A percentile compares a stretch with the other conserved stretches of the same genome.
These are phyloP conservation scores for Protomyces lactucae-debilis DNA, from an alignment of 1,139 yeast genomes.

Conservation along the genomic window DNA sequence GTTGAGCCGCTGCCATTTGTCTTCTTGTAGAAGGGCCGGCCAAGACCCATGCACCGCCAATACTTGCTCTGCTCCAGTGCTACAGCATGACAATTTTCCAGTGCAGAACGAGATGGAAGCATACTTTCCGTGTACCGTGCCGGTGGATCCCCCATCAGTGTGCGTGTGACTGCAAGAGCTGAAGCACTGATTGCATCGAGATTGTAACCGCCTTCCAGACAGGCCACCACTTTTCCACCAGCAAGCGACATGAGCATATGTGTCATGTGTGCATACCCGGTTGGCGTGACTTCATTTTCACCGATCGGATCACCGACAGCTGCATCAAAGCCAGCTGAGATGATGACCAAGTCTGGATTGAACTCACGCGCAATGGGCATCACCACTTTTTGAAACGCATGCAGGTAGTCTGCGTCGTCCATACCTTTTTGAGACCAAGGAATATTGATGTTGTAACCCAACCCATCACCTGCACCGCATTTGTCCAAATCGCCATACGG, in stretches of 20 bases:
- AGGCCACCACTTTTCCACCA: conserved; percentile 79
- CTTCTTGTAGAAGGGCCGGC: conserved; percentile 38
- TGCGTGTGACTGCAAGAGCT: conserved; percentile 89
- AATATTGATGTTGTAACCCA: conserved; percentile 74
- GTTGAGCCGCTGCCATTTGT: background rate
- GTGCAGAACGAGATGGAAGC: conserved; percentile 61
- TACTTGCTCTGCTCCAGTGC: conserved; percentile 72
- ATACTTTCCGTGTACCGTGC: conserved; percentile 47
- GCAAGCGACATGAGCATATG: conserved; percentile 84
- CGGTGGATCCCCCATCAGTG: conserved; percentile 91
- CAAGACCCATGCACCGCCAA: conserved; percentile 84
- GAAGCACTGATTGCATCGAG: conserved; percentile 83
- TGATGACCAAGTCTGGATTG: conserved; percentile 82
- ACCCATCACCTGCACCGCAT: conserved; percentile 80
- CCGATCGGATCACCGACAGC: conserved; percentile 98
- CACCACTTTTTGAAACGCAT: conserved; percentile 83
- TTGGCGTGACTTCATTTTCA: conserved; percentile 94
- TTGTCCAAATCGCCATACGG: conserved; percentile 64
- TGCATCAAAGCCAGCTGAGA: conserved; percentile 96
- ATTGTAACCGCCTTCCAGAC: conserved; percentile 94
- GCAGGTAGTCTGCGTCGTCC: conserved; percentile 92
- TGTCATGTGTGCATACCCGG: conserved; percentile 95
- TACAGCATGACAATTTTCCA: conserved; percentile 84
- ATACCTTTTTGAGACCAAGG: conserved; percentile 95
- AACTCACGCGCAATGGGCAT: conserved; percentile 87